Evolutionary conservation across 1,284 basidiomycete species (phyloP).

Genomic region (Vanrija sp.): DNA sequence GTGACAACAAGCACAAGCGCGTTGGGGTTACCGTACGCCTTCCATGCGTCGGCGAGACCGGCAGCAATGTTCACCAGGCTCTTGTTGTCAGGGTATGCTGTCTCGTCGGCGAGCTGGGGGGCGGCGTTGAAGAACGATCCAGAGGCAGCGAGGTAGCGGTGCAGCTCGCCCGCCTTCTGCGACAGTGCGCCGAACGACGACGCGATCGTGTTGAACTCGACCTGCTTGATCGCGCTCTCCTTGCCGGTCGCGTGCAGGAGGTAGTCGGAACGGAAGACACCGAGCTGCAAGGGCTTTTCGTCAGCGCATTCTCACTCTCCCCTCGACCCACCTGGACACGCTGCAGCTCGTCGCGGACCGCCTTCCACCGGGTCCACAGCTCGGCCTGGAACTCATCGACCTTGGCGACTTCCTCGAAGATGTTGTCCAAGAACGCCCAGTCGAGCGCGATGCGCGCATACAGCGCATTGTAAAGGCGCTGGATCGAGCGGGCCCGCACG

Average conservation of each 20-base stretch:
- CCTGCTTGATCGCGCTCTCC: constrained; percentile 70
- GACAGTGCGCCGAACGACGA: constrained; percentile 84
- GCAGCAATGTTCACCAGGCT: constrained; percentile 66
- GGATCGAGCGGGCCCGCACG: constrained; percentile 62
- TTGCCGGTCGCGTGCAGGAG: constrained; percentile 62
- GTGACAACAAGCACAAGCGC: constrained; percentile 74
- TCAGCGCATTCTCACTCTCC: not conserved
- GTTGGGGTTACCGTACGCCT: constrained; percentile 57
- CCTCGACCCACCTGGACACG: constrained; percentile 36
- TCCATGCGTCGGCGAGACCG: constrained; percentile 76
- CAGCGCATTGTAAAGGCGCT: constrained; percentile 75
- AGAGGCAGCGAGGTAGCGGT: constrained; percentile 68
- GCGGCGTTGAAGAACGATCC: constrained; percentile 60
- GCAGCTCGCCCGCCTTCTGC: constrained; percentile 67
- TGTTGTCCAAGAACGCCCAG: constrained; percentile 68
- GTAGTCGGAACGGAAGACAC: constrained; percentile 95
- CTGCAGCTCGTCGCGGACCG: constrained; percentile 59
- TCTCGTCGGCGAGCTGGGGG: constrained; percentile 53
- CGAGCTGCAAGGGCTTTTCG: constrained; percentile 71
- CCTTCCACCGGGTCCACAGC: constrained; percentile 82
- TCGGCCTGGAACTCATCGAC: constrained; percentile 84
- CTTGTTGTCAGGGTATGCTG: constrained; percentile 70
- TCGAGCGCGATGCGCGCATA: constrained; percentile 83
- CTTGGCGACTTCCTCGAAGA: constrained; percentile 79
- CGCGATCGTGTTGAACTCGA: constrained; percentile 98